Base-by-base conservation (phyloP, 176 grass and related monocot genomes). In the Otatea glauca region DNA sequence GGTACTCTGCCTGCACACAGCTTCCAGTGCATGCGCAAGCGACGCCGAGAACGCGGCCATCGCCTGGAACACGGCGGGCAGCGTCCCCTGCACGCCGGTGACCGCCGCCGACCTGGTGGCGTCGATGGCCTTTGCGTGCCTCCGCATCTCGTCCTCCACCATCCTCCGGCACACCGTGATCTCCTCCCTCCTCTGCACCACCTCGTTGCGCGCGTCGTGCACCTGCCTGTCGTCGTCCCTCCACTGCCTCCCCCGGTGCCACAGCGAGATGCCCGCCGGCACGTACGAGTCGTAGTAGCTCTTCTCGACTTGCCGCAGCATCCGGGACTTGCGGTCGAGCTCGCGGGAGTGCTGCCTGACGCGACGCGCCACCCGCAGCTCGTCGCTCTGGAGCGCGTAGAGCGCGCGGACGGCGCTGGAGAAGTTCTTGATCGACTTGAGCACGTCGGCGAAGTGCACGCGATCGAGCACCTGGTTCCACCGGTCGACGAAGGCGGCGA, bases 91-190 rank as follows among this genome's bases (percentile, higher is more conserved):
- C 47, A 92, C 88, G 71, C 81, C 66, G 83, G 68, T 88, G 38
- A 92, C 85, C n/a, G 88, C 85, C 35, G 89, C 74, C 3, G 83
- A 58, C 53, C 90, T 88, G 0, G 90, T 95, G 2, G 87, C 85
- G 69, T 92, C 93, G 49, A 95, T 89, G 61, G 93, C 88, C 88
- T 90, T 87, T 29, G 86, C 88, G 44, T 95, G 90, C 75, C 88
- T 92, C 27, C 77, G 65, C 88, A 92, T 95, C 83, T 95, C 93
- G 64, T 92, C 93, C 86, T 88, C 93, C 72, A 88, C 86, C 83
- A 21, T 61, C 81, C 84, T 84, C 56, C 80, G 25, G 85, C 82
- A 92, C 5, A 68, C 62, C 1, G 79, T 65, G 18, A 92, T 88
- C 76, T 95, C 93, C 21, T 83, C 84, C 80, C 76, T 88, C 43